Evolutionary conservation across 1,284 basidiomycete genomes (phyloP), one percentile per base, ranked within the genome.

Genomic region (Apiotrichum akiyoshidainum): DNA sequence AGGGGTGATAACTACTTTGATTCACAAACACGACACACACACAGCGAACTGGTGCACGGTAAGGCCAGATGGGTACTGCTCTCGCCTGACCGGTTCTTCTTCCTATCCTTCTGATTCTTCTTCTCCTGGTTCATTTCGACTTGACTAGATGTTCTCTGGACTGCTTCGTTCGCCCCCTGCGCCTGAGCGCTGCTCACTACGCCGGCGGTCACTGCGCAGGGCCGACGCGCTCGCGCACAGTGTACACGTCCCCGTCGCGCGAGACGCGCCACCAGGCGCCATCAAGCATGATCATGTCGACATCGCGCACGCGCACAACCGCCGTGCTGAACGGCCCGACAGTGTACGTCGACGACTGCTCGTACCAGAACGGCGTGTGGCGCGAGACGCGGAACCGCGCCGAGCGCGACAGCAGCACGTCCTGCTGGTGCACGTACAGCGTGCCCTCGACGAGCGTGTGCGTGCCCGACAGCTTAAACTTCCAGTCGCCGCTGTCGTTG

Each of bases 271-370:
- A 64, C 62, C 62, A 64, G 9, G 47, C 46, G 9, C 47, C 54
- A 46, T 64, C 62, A 12, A 64, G 54, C 6, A 60, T 53, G 12
- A 64, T 48, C 58, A 64, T 60, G 54, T 64, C 62, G 17, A 64
- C 58, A 9, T 60, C 56, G 33, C 14, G n/a, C 33, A n/a, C 54
- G 41, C 47, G 46, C 17, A 60, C 22, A 9, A 63, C 22, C 17
- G 55, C 49, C 8, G 60, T 57, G 8, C 44, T 51, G 45, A 62
- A 59, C n/a, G 60, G 60, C 2, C 60, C 60, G 31, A 58, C 45
- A 11, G 57, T 49, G 47, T 44, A 58, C 14, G 55, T 48, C 40
- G 21, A 47, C 1, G 10, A 8, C 46, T 19, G 21, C 26, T 46
- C 45, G 26, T 35, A 47, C 46, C 33, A 55, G 54, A 49, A 49